Conservation (phyloP, 2,329 filamentous ascomycete species). For the Exophiala viscosa region DNA sequence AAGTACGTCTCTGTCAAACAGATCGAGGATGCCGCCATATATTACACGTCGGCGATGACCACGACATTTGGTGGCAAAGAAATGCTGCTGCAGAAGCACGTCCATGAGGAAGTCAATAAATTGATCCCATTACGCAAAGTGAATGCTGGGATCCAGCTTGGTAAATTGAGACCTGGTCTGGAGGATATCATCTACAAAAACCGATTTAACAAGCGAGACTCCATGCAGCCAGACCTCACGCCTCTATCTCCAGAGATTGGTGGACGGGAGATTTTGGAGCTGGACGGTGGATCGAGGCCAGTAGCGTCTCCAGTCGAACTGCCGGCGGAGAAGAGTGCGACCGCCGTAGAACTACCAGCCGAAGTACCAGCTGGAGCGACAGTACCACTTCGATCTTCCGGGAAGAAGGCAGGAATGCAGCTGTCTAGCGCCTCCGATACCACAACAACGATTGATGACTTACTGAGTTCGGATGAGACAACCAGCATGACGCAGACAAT, state of each 20-base stretch:
- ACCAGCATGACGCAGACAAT: constrained; percentile 7
- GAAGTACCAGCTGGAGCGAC: constrained; percentile 1
- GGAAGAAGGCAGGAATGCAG: not conserved
- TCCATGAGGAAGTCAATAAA: constrained; percentile 25
- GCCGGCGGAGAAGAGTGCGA: not conserved
- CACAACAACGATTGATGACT: constrained; percentile 6
- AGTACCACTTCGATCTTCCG: not conserved
- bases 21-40: constrained; percentile 27
- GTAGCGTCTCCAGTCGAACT: constrained; percentile 7
- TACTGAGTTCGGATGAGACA: constrained; percentile 8
- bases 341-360: constrained; percentile 17
- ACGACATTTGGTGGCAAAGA: constrained; percentile 27
- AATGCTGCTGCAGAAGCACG: constrained; percentile 22
- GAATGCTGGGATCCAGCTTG: constrained; percentile 16
- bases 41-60: constrained; percentile 25
- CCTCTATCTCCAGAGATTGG: constrained; percentile 7
- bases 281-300: constrained; percentile 9
- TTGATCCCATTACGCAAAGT: constrained; percentile 24
- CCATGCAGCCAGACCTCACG: constrained; percentile 4
- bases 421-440: not conserved
- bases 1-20: constrained; percentile 27
- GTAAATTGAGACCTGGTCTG: constrained; percentile 20
- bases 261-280: constrained; percentile 12
- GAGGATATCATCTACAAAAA: constrained; percentile 28
- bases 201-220: constrained; percentile 21